Base-by-base conservation (phyloP, 345 rosid genomes). In the Balakata baccata region DNA sequence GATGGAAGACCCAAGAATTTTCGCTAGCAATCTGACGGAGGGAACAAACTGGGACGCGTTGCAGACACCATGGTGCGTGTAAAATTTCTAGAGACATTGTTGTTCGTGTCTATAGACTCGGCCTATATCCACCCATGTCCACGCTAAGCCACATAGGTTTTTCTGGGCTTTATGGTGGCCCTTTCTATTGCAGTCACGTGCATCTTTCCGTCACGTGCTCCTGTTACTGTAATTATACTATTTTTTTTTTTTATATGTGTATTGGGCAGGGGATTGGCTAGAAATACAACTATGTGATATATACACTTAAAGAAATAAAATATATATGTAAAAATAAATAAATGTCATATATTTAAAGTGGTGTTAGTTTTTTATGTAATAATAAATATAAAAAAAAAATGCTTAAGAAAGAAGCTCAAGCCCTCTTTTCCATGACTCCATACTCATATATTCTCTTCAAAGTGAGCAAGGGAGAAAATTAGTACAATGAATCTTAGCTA, bases 31-130 rank as follows among this genome's bases (percentile, higher is more conserved):
- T 59, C 70, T 85, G 70, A 74, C 64, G 64, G 90, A 88, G 64
- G 85, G 78, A 69, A 74, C 78, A 59, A 80, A 83, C 45, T 83
- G 90, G 91, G 94, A 88, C 78, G 77, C 87, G 79, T 75, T 86
- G 77, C 82, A 77, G 75, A 81, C 90, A 12, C 89, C 90, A 1
- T 83, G 96, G 87, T 84, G 84, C 85, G 58, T 78, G 79, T 87
- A 76, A 84, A 60, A 38, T 11, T 5, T 16, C 58, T n/a, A 2
- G 2, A 29, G 34, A 29, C 34, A 2, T 2, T 29, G 34, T 29
- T 29, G 34, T 29, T 29, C 2, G 34, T 29, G 34, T 29, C 34
- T 29, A 29, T 29, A 39, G 9, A 18, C 41, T 13, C 6, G 5
- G 11, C 45, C 11, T n/a, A 58, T 46, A 41, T 29, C 37, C 34